Evolutionary conservation across 2,329 filamentous ascomycete species (phyloP).

Genomic region (Fusarium incarnatum): DNA sequence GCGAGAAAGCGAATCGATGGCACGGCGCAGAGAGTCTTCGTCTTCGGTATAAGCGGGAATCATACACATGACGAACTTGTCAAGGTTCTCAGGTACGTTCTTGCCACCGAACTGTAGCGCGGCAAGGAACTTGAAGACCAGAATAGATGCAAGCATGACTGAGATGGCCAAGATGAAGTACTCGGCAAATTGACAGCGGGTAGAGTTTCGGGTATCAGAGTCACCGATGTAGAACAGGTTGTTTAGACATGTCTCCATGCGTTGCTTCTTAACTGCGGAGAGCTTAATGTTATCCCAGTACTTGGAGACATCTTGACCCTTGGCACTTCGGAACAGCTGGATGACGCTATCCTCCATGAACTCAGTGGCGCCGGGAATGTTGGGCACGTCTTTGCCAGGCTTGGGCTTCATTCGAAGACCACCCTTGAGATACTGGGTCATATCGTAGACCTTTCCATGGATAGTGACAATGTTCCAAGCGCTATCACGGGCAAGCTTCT

Average conservation of each 20-base stretch:
- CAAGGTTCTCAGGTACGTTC: slow-evolving; percentile 92
- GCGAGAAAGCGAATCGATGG: slow-evolving; percentile 93
- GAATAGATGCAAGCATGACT: slow-evolving; percentile 80
- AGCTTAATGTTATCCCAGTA: slow-evolving; percentile 81
- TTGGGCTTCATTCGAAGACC: slow-evolving; percentile 74
- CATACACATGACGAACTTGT: slow-evolving; percentile 98
- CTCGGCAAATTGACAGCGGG: slow-evolving; percentile 84
- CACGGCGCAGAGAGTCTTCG: slow-evolving; percentile 95
- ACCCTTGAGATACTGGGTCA: slow-evolving; percentile 84
- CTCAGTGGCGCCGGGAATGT: slow-evolving; percentile 67
- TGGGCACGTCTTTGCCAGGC: slow-evolving; percentile 61
- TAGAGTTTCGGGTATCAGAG: slow-evolving; percentile 89
- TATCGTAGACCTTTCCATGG: slow-evolving; percentile 84
- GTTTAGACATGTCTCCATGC: slow-evolving; percentile 87
- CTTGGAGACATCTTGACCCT: slow-evolving; percentile 85
- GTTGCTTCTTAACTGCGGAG: slow-evolving; percentile 63
- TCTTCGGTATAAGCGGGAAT: slow-evolving; percentile 98
- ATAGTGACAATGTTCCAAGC: slow-evolving; percentile 80
- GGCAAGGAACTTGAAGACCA: slow-evolving; percentile 96
- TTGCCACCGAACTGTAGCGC: slow-evolving; percentile 93
- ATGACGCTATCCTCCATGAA: slow-evolving; percentile 86
- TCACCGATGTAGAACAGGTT: slow-evolving; percentile 96
- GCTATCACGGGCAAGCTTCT: slow-evolving; percentile 73
- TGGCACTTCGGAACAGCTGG: slow-evolving; percentile 78
- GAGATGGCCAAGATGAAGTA: slow-evolving; percentile 92